These are phyloP conservation scores for Cornus kousa DNA, from an alignment of 148 eudicot genomes.

Conservation along the genomic window DNA sequence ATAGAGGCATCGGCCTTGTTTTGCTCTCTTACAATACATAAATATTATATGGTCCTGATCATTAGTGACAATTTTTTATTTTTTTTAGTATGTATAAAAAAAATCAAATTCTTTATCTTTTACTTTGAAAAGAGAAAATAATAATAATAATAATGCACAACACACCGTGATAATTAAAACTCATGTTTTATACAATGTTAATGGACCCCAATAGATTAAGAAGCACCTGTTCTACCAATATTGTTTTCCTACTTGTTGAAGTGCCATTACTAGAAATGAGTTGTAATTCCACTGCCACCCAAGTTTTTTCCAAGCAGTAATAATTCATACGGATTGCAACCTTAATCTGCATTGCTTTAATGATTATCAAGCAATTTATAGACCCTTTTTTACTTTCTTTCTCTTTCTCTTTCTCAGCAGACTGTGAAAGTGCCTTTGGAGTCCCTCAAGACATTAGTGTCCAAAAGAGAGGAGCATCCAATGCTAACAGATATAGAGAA, in stretches of 20 bases:
- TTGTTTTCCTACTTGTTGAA: neutral
- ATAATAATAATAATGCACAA: too few species aligned
- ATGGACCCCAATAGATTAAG: neutral
- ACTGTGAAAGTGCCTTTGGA: neutral
- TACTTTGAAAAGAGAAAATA: too few species aligned
- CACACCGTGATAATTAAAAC: too few species aligned
- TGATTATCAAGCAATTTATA: neutral
- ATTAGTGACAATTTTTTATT: too few species aligned
- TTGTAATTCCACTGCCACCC: neutral
- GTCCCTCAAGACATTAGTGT: neutral
- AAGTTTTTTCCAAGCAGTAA: neutral
- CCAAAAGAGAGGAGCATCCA: slow-evolving; percentile 21
- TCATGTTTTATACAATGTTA: too few species aligned
- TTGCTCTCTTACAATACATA: too few species aligned
- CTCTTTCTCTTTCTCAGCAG: neutral
- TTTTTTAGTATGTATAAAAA: too few species aligned
- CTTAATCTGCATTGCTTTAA: slow-evolving; percentile 10
- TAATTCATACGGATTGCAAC: neutral
- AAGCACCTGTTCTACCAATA: too few species aligned
- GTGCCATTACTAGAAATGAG: neutral
- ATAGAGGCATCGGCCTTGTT: too few species aligned
- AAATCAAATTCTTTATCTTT: too few species aligned
- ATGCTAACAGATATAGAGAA: slow-evolving; percentile 3
- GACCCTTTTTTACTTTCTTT: neutral
- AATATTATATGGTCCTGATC: too few species aligned